Conservation (phyloP, 2,329 filamentous ascomycete species). For the Trichoderma koningii region DNA sequence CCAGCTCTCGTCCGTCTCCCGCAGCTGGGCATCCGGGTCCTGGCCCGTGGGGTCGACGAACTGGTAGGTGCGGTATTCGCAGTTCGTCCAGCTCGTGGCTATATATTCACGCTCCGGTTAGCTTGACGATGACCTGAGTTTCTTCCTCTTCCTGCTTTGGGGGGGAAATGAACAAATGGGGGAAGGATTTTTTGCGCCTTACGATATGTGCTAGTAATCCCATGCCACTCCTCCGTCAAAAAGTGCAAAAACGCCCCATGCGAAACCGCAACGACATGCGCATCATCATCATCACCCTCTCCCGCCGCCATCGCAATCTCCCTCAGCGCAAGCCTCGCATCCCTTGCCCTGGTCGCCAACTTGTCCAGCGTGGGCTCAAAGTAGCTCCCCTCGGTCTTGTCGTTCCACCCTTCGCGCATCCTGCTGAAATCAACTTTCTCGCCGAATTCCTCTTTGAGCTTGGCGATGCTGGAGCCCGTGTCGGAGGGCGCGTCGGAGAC, state of each 20-base stretch:
- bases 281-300: constrained; percentile 57
- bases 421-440: constrained; percentile 62
- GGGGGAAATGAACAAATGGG: no score
- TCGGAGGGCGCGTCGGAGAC: constrained; percentile 75
- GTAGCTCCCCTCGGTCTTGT: constrained; percentile 54
- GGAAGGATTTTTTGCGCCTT: background rate
- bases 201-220: constrained; percentile 41
- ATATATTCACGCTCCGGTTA: background rate
- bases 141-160: no score
- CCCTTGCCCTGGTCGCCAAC: constrained; percentile 62
- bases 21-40: constrained; percentile 51
- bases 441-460: constrained; percentile 63
- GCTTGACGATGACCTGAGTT: background rate
- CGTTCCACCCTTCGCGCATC: constrained; percentile 70
- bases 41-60: constrained; percentile 58
- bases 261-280: constrained; percentile 73
- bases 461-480: constrained; percentile 61
- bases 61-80: constrained; percentile 68
- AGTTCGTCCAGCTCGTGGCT: constrained; percentile 76
- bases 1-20: constrained; percentile 54
- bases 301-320: constrained; percentile 41
- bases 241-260: constrained; percentile 86
- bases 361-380: constrained; percentile 54
- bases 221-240: constrained; percentile 78
- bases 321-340: constrained; percentile 61